Conservation (phyloP, 179 eudicot species). For the Corrigiola litoralis region DNA sequence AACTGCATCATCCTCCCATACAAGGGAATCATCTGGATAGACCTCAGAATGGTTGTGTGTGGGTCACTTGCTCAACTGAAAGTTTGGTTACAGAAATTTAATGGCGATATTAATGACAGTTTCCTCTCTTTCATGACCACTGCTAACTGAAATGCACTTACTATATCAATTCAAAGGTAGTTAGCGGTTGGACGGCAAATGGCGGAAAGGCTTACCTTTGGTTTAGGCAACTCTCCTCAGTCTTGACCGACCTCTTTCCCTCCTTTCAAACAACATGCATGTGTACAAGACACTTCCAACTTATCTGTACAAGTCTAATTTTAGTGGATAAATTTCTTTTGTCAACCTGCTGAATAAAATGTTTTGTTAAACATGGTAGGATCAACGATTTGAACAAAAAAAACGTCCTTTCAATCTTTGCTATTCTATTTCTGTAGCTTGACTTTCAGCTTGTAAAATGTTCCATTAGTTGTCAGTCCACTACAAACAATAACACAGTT, state of each 20-base stretch:
- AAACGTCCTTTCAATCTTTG: too few species aligned
- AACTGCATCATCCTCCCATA: not conserved
- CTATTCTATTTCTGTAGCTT: too few species aligned
- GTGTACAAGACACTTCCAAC: not conserved
- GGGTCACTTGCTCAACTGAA: slow-evolving; percentile 15
- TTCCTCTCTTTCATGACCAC: not conserved
- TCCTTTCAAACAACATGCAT: not conserved
- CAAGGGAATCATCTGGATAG: not conserved
- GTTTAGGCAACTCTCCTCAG: not conserved
- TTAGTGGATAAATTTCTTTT: too few species aligned
- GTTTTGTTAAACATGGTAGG: too few species aligned
- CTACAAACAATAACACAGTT: too few species aligned
- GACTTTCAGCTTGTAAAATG: too few species aligned
- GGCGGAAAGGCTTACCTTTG: slow-evolving; percentile 2
- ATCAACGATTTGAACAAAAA: not conserved
- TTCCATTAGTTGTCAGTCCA: too few species aligned
- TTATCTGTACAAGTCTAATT: not conserved
- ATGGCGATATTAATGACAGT: slow-evolving; percentile 1
- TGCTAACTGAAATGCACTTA: slow-evolving; percentile 21
- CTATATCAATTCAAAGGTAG: slow-evolving; percentile 20
- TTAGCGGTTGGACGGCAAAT: slow-evolving; percentile 20
- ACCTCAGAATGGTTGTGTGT: not conserved
- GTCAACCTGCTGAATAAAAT: too few species aligned
- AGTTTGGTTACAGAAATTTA: slow-evolving; percentile 4
- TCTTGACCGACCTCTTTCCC: not conserved